These are phyloP conservation scores for Ambrosia trifida DNA, from an alignment of 129 eudicot species.

Conservation along the genomic window DNA sequence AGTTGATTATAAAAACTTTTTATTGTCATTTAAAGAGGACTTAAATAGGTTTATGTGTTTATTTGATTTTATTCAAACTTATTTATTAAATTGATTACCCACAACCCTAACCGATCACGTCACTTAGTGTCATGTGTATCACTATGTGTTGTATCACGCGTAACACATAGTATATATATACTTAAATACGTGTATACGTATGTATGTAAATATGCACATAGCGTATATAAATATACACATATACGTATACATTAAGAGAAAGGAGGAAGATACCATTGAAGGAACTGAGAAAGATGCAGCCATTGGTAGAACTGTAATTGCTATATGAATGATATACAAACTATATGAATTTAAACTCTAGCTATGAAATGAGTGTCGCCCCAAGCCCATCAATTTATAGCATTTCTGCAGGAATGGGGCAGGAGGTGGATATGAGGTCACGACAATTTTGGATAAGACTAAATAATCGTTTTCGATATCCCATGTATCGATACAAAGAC, in stretches of 20 bases:
- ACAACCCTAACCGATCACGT: too few relatives aligned
- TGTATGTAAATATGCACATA: neutral
- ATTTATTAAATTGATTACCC: neutral
- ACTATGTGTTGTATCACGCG: neutral
- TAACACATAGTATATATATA: neutral
- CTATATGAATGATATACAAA: slow-evolving; percentile 26
- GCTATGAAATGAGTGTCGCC: slow-evolving; percentile 24
- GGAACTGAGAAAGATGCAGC: slow-evolving; percentile 86
- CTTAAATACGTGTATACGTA: too few relatives aligned
- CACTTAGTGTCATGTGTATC: neutral
- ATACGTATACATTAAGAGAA: neutral
- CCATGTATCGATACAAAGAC: neutral
- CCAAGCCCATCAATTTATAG: slow-evolving; percentile 47
- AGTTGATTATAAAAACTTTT: neutral
- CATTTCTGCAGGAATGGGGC: slow-evolving; percentile 22
- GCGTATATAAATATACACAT: neutral
- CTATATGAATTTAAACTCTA: slow-evolving; percentile 24
- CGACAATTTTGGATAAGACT: slow-evolving; percentile 23
- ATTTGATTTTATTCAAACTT: neutral
- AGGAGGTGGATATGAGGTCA: slow-evolving; percentile 20
- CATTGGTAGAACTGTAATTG: slow-evolving; percentile 59
- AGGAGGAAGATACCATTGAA: slow-evolving; percentile 57
- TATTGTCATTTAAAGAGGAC: too few relatives aligned
- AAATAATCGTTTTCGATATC: neutral
- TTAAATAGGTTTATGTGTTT: too few relatives aligned